Evolutionary conservation across 1,284 basidiomycete genomes (phyloP).

Genomic region (Ceratobasidium sp.): DNA sequence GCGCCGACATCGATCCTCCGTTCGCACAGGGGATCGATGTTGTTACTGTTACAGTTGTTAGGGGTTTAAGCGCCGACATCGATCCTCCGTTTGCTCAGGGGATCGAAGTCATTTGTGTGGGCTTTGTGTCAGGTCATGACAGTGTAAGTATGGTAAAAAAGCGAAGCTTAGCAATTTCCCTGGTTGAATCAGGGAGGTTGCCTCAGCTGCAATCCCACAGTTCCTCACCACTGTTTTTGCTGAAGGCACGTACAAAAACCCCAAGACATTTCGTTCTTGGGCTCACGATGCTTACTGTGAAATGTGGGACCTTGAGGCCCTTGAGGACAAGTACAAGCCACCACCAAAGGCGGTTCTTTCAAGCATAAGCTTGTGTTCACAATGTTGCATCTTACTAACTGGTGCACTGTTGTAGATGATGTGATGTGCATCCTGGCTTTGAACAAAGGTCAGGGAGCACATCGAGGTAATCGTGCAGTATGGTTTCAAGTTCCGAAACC

Average conservation of each 20-base stretch:
- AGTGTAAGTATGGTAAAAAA: neutral
- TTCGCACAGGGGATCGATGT: no score
- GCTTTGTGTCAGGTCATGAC: neutral
- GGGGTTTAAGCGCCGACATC: no score
- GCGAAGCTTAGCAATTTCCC: slow-evolving; percentile 8
- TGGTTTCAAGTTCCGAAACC: neutral
- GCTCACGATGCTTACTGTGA: neutral
- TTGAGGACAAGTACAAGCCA: slow-evolving; percentile 12
- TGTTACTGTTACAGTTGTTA: no score
- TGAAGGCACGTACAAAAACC: slow-evolving; percentile 4
- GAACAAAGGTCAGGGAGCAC: slow-evolving; percentile 2
- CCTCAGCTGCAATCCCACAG: slow-evolving; percentile 13
- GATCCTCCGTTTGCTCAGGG: no score
- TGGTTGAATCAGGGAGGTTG: neutral
- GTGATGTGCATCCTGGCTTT: slow-evolving; percentile 17
- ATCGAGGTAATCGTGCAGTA: neutral
- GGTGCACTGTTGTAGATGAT: neutral
- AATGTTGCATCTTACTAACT: neutral
- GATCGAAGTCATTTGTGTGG: no score
- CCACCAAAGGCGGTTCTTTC: slow-evolving; percentile 7
- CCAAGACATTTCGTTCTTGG: slow-evolving; percentile 5
- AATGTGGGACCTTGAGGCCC: neutral
- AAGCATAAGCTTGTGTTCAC: neutral
- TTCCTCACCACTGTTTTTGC: slow-evolving; percentile 13
- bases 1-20: no score